These are phyloP conservation scores for Calocera viscosa DNA, from an alignment of 768 basidiomycete species.

Conservation along the genomic window DNA sequence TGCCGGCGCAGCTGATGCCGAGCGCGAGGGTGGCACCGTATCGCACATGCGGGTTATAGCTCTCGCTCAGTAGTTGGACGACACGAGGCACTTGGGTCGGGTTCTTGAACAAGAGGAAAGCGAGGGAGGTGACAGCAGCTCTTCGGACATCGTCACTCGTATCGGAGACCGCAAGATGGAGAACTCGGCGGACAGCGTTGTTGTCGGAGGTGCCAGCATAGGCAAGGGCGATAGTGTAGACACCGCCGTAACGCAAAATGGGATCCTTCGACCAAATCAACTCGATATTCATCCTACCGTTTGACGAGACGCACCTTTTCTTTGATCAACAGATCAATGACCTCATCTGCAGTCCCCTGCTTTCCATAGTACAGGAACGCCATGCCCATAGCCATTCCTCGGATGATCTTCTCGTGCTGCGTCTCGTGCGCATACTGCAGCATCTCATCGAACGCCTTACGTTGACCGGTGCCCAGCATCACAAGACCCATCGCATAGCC, in stretches of 20 bases:
- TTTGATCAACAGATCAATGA: slow-evolving; percentile 58
- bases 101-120: slow-evolving; percentile 94
- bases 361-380: slow-evolving; percentile 87
- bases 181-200: slow-evolving; percentile 73
- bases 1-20: slow-evolving; percentile 95
- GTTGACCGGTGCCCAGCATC: slow-evolving; percentile 88
- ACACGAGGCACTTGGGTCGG: slow-evolving; percentile 92
- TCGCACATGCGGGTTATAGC: slow-evolving; percentile 96
- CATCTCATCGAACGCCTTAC: slow-evolving; percentile 81
- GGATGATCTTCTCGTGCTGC: slow-evolving; percentile 98
- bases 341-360: slow-evolving; percentile 84
- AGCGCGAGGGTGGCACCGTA: slow-evolving; percentile 94
- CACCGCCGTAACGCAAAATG: slow-evolving; percentile 92
- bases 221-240: slow-evolving; percentile 90
- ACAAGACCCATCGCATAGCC: slow-evolving; percentile 97
- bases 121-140: slow-evolving; percentile 89
- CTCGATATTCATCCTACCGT: neutral
- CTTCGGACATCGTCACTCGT: slow-evolving; percentile 94
- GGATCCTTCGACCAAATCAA: slow-evolving; percentile 52
- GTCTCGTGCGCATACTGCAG: slow-evolving; percentile 91
- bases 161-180: slow-evolving; percentile 96
- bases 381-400: slow-evolving; percentile 83
- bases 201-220: slow-evolving; percentile 96
- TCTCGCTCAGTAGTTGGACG: slow-evolving; percentile 92
- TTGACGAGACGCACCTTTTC: slow-evolving; percentile 58